Evolutionary conservation across 2,329 filamentous ascomycete species (phyloP), one percentile per base, ranked within the genome.

Genomic region (Pyricularia grisea): DNA sequence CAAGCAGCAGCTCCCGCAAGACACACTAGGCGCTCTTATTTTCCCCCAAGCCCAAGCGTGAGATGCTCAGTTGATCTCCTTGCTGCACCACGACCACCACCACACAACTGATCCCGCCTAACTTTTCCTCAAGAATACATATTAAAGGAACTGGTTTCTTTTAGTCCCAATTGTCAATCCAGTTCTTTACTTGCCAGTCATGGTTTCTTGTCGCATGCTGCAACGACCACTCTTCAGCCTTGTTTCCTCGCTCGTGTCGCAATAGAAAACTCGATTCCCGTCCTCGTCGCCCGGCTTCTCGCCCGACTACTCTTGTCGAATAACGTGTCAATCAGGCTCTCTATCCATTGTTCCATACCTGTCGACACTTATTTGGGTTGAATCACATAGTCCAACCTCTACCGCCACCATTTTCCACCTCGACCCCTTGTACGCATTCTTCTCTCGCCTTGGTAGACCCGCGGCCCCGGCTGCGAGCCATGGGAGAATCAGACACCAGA

Each of bases 401-500:
- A 25, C 25, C 58, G n/a, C 27, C 23, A 61, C 58, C 58, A 61
- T 12, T 25, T 27, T 25, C 23, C 17, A 61, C 58, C 58, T 12
- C 58, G 25, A 6, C 58, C 58, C 23, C 11, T 7, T 27, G 58
- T 14, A n/a, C 33, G 72, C 74, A 74, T 72, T 72, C 74, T 75
- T 73, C 72, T 72, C 73, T 76, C 71, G 25, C 74, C 73, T 73
- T 70, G 73, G 68, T 69, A 74, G 78, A 74, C 73, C 72, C 11
- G 72, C 75, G 74, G 75, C 74, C 70, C 70, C 73, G 71, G 76
- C 75, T 74, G 76, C 76, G 74, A 78, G 82, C 82, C 83, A 87
- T 87, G 86, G 85, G 86, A 83, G 85, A 83, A 77, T 81, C 81
- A 74, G 87, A 91, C 77, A 92, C 92, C 78, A 91, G 94, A 81